Evolutionary conservation across 208 protist genomes (phyloP).

Genomic region (Endotrypanum monterogeii): DNA sequence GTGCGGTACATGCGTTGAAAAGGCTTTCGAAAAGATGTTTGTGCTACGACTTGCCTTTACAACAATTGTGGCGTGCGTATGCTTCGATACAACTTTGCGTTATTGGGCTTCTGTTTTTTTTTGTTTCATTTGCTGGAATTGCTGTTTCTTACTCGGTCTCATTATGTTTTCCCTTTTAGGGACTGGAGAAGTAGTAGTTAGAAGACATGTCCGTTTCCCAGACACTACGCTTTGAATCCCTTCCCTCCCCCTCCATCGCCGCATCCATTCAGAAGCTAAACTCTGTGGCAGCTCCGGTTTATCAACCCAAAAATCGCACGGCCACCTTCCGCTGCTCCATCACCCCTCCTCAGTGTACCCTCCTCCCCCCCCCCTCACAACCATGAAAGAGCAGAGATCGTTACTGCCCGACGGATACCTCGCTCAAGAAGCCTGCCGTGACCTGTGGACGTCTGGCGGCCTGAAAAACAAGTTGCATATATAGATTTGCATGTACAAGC

Average conservation of each 20-base stretch:
- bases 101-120: too few species aligned
- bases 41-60: too few species aligned
- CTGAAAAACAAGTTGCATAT: neutral
- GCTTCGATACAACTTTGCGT: too few species aligned
- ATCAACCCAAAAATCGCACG: neutral
- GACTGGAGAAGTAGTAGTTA: too few species aligned
- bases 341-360: too few species aligned
- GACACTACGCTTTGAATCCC: neutral
- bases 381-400: neutral
- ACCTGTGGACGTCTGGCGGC: neutral
- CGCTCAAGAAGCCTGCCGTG: neutral
- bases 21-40: too few species aligned
- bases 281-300: neutral
- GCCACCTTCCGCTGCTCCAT: neutral
- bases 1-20: too few species aligned
- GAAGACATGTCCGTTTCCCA: neutral
- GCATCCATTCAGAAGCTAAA: neutral
- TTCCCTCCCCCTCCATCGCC: neutral
- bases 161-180: too few species aligned
- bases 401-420: neutral
- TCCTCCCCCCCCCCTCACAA: too few species aligned
- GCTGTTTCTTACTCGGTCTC: too few species aligned
- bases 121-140: too few species aligned
- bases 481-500: too few species aligned
- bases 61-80: neutral